A percentile compares a stretch with the other conserved stretches of the same genome.
Conservation (phyloP, 345 rosid genomes). For the Corchorus olitorius region DNA sequence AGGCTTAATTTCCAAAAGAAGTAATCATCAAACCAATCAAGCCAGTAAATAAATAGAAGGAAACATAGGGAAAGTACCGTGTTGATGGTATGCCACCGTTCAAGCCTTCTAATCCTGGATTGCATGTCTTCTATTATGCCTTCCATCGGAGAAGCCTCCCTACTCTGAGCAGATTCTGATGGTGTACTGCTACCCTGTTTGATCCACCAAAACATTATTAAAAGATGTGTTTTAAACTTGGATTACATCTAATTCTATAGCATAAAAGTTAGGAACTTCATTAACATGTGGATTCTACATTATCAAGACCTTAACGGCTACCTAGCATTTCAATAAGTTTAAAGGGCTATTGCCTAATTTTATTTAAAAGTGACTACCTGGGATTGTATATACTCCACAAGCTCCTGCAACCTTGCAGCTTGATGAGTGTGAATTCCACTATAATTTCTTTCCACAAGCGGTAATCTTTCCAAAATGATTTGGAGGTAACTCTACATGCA, state of each 20-base stretch:
- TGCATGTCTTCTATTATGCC: constrained; percentile 90
- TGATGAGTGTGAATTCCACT: constrained; percentile 77
- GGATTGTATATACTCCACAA: constrained; percentile 85
- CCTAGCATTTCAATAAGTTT: not conserved
- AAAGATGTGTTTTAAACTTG: not conserved
- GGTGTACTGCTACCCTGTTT: constrained; percentile 68
- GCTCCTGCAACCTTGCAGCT: constrained; percentile 88
- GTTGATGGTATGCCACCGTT: constrained; percentile 92
- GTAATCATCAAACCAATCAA: not conserved
- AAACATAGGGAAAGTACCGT: constrained; percentile 48
- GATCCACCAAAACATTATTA: constrained; percentile 13
- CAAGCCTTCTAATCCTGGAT: constrained; percentile 74
- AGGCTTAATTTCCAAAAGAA: not conserved
- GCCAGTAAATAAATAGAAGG: not conserved
- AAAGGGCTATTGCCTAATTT: not conserved
- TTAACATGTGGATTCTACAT: not conserved
- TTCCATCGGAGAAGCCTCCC: constrained; percentile 70
- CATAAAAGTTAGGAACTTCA: not conserved
- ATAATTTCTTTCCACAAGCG: constrained; percentile 68
- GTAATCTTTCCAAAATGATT: constrained; percentile 83
- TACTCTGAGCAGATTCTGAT: constrained; percentile 76
- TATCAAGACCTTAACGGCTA: not conserved
- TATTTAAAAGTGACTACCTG: constrained; percentile 53
- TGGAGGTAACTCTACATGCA: constrained; percentile 74
- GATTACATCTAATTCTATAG: not conserved